Evolutionary conservation across 768 basidiomycete genomes (phyloP), one percentile per base, ranked within the genome.

Genomic region (Amanita muscaria): DNA sequence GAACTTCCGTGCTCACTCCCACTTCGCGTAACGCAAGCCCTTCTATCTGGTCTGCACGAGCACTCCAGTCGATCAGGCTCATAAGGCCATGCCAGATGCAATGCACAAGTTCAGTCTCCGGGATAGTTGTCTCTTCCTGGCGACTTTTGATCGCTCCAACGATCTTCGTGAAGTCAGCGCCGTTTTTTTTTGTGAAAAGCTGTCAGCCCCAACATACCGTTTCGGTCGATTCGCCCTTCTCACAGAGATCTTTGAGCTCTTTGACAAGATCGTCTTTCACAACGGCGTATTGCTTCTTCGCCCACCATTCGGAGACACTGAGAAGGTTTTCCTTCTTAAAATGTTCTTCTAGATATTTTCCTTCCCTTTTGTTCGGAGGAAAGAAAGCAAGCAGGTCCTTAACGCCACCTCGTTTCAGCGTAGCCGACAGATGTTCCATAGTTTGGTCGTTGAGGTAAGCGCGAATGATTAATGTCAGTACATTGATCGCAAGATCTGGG

Each of bases 11-110:
- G 68, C 84, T 50, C 59, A 92, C 93, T 49, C 77, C 79, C 49
- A 94, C 80, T 74, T 93, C 90, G 49, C 84, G 82, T 38, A 93
- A 63, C n/a, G 85, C 88, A 42, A 88, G 77, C 29, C 79, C 80
- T 58, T 93, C 92, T 54, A 93, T 83, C 63, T 96, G 93, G 60
- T 97, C 92, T 10, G 91, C 77, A 40, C 89, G 79, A 8, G 89
- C 80, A 55, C 75, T 80, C 86, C 88, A 90, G 59, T 97, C 92
- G 22, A 96, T 73, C 29, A 81, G 79, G 15, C 78, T 70, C 77
- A 96, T 85, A 44, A 97, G 76, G 16, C 88, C 91, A 55, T 84
- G 80, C 92, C 92, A 99, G 60, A 94, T 81, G 67, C 89, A 89
- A 46, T 80, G 74, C 38, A 92, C 73, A 42, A 97, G 68, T 55